Conservation (phyloP, 768 basidiomycete species). For the Megacollybia marginata region DNA sequence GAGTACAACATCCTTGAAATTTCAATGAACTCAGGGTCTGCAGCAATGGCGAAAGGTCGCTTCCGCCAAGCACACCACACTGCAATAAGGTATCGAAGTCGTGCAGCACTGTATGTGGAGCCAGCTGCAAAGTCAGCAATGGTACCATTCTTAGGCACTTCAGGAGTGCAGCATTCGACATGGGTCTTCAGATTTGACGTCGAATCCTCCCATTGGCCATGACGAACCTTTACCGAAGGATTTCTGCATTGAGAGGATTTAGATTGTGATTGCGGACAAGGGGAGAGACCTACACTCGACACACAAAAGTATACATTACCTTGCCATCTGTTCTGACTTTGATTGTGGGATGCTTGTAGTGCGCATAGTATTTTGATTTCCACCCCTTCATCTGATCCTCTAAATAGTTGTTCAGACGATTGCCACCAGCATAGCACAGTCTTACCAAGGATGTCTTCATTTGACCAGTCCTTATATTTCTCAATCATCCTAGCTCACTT, state of each 20-base stretch:
- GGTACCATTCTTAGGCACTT: background rate
- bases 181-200: conserved; percentile 1
- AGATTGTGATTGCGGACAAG: background rate
- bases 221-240: background rate
- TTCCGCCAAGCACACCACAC: conserved; percentile 5
- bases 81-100: conserved; percentile 3
- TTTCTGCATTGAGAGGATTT: background rate
- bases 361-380: conserved; percentile 2
- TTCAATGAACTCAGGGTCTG: conserved; percentile 10
- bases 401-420: background rate
- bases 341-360: conserved; percentile 1
- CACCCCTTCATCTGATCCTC: background rate
- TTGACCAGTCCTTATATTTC: conserved; percentile 1
- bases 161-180: background rate
- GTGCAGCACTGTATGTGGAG: conserved; percentile 1
- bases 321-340: background rate
- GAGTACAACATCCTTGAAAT: conserved; percentile 1
- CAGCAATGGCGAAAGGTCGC: conserved; percentile 10
- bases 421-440: background rate
- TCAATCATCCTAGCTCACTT: background rate
- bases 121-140: background rate
- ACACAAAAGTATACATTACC: background rate
- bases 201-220: conserved; percentile 1
- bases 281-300: background rate
- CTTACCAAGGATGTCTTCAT: conserved; percentile 3